Conservation (phyloP, 2,329 filamentous ascomycete genomes). For the Cytospora mali region DNA sequence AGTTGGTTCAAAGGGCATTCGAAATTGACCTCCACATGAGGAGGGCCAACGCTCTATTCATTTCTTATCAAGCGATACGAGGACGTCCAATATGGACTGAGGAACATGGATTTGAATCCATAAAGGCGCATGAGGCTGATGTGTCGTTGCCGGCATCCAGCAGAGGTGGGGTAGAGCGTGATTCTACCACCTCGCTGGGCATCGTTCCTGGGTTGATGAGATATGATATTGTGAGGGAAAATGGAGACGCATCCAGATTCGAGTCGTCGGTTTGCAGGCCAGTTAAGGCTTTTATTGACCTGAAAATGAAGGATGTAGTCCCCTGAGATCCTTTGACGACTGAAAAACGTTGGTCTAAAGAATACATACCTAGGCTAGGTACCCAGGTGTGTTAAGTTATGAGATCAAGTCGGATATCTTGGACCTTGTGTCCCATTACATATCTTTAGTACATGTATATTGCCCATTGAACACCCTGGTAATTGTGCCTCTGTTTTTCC, state of each 20-base stretch:
- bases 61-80: no score
- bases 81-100: no score
- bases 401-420: no score
- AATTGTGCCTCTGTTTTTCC: no score
- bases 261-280: neutral
- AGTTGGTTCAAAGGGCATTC: constrained; percentile 1
- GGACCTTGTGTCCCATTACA: no score
- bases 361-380: no score
- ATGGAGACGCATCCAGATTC: neutral
- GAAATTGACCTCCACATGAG: constrained; percentile 5
- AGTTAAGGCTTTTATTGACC: constrained; percentile 1
- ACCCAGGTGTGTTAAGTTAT: no score
- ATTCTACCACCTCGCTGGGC: neutral
- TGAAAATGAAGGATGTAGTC: neutral
- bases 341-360: neutral
- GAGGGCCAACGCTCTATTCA: neutral
- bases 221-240: neutral
- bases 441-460: no score
- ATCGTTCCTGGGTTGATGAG: constrained; percentile 6
- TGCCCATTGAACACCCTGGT: no score
- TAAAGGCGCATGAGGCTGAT: neutral
- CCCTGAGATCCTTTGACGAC: neutral
- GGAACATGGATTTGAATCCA: neutral
- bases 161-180: neutral
- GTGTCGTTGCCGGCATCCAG: neutral